Percentiles rank a stretch among this genome's conserved stretches.
phyloP scores from a whole-genome alignment of 805 yeast genomes.

The Helenozyma rhizophorensis region DNA sequence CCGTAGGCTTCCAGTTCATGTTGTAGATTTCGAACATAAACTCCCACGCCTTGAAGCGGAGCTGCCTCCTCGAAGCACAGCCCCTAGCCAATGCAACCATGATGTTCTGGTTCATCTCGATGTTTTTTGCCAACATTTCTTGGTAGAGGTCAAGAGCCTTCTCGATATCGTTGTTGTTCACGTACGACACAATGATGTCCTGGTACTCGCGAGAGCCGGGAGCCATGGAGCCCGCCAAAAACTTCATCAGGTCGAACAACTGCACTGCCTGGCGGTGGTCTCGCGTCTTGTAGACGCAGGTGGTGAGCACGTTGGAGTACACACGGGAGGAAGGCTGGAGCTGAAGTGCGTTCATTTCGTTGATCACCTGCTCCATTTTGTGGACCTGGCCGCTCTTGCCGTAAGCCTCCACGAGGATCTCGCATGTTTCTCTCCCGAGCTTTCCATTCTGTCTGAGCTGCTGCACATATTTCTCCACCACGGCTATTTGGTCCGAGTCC shows the following conservation, averaged over 20 bases:
- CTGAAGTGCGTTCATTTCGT: constrained; percentile 32
- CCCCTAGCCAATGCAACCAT: constrained; percentile 62
- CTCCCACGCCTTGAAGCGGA: constrained; percentile 67
- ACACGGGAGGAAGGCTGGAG: constrained; percentile 42
- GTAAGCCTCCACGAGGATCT: constrained; percentile 42
- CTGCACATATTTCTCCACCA: constrained; percentile 30
- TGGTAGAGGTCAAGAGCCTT: constrained; percentile 71
- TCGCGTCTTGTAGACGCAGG: constrained; percentile 49
- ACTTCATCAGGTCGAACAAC: constrained; percentile 82
- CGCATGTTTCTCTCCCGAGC: constrained; percentile 39
- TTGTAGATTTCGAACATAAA: constrained; percentile 63
- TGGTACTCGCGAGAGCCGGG: constrained; percentile 71
- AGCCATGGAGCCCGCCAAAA: constrained; percentile 56
- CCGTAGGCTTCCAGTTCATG: constrained; percentile 37
- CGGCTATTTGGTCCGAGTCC: constrained; percentile 16
- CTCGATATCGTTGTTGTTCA: constrained; percentile 60
- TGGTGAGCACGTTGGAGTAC: constrained; percentile 56
- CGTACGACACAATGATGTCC: constrained; percentile 63
- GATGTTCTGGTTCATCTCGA: constrained; percentile 30
- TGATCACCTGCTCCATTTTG: constrained; percentile 34
- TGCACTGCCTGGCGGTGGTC: constrained; percentile 61
- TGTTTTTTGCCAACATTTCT: constrained; percentile 48
- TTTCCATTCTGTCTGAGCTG: constrained; percentile 19
- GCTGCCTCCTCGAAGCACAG: constrained; percentile 50
- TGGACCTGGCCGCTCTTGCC: constrained; percentile 37